Evolutionary conservation across 768 basidiomycete genomes (phyloP), one percentile per base, ranked within the genome.

Genomic region (Termitomyces sp.): DNA sequence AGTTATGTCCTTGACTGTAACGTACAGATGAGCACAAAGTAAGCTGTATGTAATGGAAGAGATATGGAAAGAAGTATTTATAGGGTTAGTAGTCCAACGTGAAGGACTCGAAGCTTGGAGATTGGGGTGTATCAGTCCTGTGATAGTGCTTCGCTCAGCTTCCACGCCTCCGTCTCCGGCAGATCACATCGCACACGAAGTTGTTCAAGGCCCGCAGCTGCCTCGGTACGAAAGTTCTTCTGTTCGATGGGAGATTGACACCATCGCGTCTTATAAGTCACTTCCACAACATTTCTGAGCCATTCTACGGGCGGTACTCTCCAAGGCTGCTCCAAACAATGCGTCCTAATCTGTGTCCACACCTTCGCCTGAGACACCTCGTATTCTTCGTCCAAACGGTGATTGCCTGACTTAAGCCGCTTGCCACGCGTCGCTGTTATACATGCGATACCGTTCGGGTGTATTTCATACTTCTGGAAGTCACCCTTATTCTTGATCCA

Each of bases 381-480:
- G 54, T 77, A 78, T 50, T 67, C 73, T 13, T 58, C 57, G 27
- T 65, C 59, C 22, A 69, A 65, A 33, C n/a, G 42, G 42, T 44
- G 11, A 20, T 20, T 20, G 0, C 68, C 58, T 0, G 59, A 65
- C 53, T 64, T 61, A 24, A 49, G 33, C 6, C 6, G 36, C 59
- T 57, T 60, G 55, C 75, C 69, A 30, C 63, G 63, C 27, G 50
- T 73, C 3, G 75, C 72, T 3, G 75, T 78, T 61, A 79, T 59
- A 56, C 79, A 79, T 0, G 70, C 76, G 18, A 76, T 71, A 4
- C 72, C 74, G 18, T 61, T 50, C 24, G 73, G 59, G 36, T 54
- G 46, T 62, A 79, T 75, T 1, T 63, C 65, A 44, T 69, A 67
- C 15, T 20, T 39, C 11, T 63, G 67, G 54, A 79, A 79, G 11